phyloP scores from a whole-genome alignment of 192 early-diverging fungal genomes.

The Coemansia sp. region DNA sequence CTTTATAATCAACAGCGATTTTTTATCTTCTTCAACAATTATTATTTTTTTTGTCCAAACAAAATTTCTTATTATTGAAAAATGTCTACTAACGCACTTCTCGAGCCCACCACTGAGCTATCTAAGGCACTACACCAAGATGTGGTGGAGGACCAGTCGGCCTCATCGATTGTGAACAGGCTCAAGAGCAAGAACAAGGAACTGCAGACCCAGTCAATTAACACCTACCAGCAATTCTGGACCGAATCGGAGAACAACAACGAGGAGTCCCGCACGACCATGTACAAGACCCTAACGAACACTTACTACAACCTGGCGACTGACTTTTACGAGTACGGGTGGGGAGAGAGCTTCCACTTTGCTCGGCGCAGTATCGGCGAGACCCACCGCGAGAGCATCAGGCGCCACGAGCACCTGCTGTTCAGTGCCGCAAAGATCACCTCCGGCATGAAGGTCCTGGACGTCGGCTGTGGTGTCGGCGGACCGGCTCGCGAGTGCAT shows the following conservation, averaged over 20 bases:
- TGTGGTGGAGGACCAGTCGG: constrained; percentile 36
- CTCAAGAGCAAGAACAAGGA: constrained; percentile 62
- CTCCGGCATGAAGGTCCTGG: constrained; percentile 72
- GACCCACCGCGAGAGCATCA: constrained; percentile 75
- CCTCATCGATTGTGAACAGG: constrained; percentile 41
- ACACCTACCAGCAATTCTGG: constrained; percentile 75
- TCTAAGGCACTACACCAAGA: constrained; percentile 47
- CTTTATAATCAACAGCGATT: too few relatives aligned
- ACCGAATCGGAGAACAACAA: constrained; percentile 59
- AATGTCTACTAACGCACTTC: constrained; percentile 25
- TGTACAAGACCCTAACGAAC: constrained; percentile 73
- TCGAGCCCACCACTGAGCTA: constrained; percentile 53
- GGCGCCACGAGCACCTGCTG: constrained; percentile 89
- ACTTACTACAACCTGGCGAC: constrained; percentile 81
- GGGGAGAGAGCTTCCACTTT: constrained; percentile 94
- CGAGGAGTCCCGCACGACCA: constrained; percentile 57
- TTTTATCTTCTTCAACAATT: too few relatives aligned
- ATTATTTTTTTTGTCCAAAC: too few relatives aligned
- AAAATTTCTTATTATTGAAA: not conserved
- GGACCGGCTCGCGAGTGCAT: constrained; percentile 93
- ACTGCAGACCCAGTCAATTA: constrained; percentile 63
- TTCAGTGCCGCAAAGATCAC: constrained; percentile 71
- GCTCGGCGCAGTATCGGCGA: constrained; percentile 75
- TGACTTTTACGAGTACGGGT: constrained; percentile 84
- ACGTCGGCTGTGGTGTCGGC: constrained; percentile 96